Percentiles rank a stretch among this genome's conserved stretches.
Evolutionary conservation across 1,284 basidiomycete genomes (phyloP).

Genomic region (Cryptococcus maquisensis): DNA sequence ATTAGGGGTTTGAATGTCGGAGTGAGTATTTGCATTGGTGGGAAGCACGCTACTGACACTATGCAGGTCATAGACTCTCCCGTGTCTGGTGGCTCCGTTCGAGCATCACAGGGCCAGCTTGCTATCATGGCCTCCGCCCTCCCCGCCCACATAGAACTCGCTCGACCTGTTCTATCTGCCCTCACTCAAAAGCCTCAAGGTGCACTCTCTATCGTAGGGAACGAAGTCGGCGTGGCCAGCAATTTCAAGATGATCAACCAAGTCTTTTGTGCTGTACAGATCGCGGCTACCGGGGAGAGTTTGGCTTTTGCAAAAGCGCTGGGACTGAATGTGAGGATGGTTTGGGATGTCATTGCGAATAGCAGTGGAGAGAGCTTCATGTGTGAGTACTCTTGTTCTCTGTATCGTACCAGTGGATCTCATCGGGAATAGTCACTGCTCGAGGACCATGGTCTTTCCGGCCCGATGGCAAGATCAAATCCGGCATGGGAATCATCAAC

Average conservation of each 20-base stretch:
- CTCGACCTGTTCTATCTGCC: conserved; percentile 32
- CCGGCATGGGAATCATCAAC: conserved; percentile 43
- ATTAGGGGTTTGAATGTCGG: conserved; percentile 14
- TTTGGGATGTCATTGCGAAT: conserved; percentile 36
- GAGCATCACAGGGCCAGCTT: conserved; percentile 43
- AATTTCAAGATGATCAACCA: conserved; percentile 46
- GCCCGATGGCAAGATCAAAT: conserved; percentile 33
- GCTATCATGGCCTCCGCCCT: conserved; percentile 46
- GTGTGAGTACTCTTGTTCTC: conserved; percentile 23
- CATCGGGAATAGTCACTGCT: not conserved
- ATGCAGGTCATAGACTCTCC: conserved; percentile 41
- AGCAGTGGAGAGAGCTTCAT: conserved; percentile 46
- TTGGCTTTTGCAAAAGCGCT: conserved; percentile 42
- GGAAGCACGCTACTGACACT: not conserved
- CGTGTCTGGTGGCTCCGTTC: conserved; percentile 45
- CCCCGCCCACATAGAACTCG: conserved; percentile 20
- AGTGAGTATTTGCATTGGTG: conserved; percentile 15
- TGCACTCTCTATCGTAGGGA: conserved; percentile 29
- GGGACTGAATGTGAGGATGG: conserved; percentile 38
- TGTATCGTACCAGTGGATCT: not conserved
- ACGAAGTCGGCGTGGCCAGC: conserved; percentile 28
- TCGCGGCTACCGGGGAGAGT: conserved; percentile 35
- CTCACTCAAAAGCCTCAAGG: conserved; percentile 33
- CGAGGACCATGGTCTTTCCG: conserved; percentile 37
- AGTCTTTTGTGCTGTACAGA: conserved; percentile 38